Evolutionary conservation across 2,329 filamentous ascomycete genomes (phyloP).

Genomic region (Ceratocystiopsis brevicomis): DNA sequence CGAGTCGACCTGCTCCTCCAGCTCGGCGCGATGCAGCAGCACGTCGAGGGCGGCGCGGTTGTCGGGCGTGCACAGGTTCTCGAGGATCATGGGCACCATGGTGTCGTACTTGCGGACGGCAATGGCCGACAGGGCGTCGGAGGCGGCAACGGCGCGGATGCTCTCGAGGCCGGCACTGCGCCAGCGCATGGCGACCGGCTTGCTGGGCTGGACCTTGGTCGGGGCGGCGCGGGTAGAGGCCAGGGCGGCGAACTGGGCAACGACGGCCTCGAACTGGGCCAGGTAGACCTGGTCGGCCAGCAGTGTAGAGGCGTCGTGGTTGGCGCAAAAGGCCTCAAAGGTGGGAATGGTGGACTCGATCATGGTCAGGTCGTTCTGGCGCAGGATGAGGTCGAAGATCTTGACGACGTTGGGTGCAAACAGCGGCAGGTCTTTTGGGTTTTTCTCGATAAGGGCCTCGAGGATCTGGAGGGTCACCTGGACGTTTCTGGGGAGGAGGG

Average conservation of each 20-base stretch:
- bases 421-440: constrained; percentile 73
- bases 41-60: constrained; percentile 49
- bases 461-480: constrained; percentile 90
- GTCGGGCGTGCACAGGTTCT: constrained; percentile 59
- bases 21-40: constrained; percentile 46
- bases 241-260: constrained; percentile 60
- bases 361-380: constrained; percentile 77
- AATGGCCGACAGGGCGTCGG: constrained; percentile 59
- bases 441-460: constrained; percentile 79
- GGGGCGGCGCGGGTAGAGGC: constrained; percentile 43
- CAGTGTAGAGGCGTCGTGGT: constrained; percentile 72
- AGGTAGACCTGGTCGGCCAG: constrained; percentile 74
- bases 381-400: constrained; percentile 65
- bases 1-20: constrained; percentile 48
- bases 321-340: constrained; percentile 72
- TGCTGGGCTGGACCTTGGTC: constrained; percentile 38
- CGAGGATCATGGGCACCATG: constrained; percentile 67
- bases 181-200: constrained; percentile 63
- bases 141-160: constrained; percentile 61
- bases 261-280: constrained; percentile 62
- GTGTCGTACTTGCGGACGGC: constrained; percentile 58
- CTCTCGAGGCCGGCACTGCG: constrained; percentile 56
- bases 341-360: constrained; percentile 75
- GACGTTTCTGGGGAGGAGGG: constrained; percentile 45
- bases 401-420: constrained; percentile 73